phyloP scores from a whole-genome alignment of 1,284 basidiomycete genomes.

The Rhodofomes roseus region DNA sequence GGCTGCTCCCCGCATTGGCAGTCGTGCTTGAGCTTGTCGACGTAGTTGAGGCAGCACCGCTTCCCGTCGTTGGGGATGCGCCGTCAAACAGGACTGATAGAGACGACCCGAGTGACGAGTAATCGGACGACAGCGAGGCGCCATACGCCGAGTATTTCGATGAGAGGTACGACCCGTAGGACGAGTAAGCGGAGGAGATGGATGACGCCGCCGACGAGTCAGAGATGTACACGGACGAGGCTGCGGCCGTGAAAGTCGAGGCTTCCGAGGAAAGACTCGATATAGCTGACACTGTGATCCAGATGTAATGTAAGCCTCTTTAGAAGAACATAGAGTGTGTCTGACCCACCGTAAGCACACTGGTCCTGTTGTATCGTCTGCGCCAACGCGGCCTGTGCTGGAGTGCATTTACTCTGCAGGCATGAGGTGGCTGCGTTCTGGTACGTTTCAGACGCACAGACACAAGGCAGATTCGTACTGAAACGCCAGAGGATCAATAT shows the following conservation, averaged over 20 bases:
- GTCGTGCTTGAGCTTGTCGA: neutral
- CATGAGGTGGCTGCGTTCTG: conserved; percentile 24
- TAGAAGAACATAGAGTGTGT: neutral
- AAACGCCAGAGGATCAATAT: too few species aligned
- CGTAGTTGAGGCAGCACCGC: neutral
- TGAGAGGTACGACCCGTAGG: conserved; percentile 1
- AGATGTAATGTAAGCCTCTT: neutral
- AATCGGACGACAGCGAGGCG: neutral
- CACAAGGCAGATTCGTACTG: conserved; percentile 13
- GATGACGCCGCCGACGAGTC: neutral
- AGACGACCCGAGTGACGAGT: neutral
- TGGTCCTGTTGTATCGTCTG: neutral
- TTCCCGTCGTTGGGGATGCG: neutral
- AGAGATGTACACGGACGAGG: neutral
- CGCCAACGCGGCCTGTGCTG: conserved; percentile 1
- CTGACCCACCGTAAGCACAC: neutral
- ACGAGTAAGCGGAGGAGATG: neutral
- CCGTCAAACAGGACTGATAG: neutral
- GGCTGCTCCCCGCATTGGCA: neutral
- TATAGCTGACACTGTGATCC: neutral
- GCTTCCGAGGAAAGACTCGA: neutral
- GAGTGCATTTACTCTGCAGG: conserved; percentile 24
- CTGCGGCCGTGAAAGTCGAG: neutral
- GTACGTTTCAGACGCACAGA: conserved; percentile 28
- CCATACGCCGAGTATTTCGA: neutral